These are phyloP conservation scores for Aurantiochytrium sp. DNA, from an alignment of 108 stramenopile genomes.

Conservation along the genomic window DNA sequence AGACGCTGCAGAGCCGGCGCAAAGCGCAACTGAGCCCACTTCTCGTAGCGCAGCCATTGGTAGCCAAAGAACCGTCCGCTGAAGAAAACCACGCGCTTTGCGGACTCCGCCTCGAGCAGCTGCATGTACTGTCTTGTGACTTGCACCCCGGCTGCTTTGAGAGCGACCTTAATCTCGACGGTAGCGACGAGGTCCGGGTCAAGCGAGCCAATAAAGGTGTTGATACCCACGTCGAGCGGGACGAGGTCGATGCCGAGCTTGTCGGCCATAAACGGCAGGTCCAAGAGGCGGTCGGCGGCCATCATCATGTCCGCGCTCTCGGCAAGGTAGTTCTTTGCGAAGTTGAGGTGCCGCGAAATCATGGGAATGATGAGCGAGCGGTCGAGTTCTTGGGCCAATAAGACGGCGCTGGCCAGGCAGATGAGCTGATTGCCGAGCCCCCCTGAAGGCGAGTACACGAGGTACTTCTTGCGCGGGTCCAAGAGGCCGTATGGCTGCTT, in stretches of 20 bases:
- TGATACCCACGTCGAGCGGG: background rate
- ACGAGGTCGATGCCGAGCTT: background rate
- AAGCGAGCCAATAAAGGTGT: background rate
- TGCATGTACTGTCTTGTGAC: too few species aligned
- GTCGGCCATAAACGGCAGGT: background rate
- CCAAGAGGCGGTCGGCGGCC: background rate
- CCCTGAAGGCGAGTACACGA: background rate
- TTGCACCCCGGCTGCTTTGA: too few species aligned
- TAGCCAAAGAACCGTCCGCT: background rate
- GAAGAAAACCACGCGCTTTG: background rate
- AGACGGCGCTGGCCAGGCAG: background rate
- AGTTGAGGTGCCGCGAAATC: background rate
- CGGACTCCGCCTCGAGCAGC: background rate
- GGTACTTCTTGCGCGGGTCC: background rate
- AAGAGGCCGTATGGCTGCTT: background rate
- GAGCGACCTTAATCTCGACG: background rate
- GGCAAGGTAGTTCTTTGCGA: background rate
- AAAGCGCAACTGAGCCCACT: background rate
- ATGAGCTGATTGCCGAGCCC: background rate
- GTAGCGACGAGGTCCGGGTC: background rate
- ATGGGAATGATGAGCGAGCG: background rate
- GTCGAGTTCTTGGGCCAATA: background rate
- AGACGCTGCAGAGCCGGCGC: background rate
- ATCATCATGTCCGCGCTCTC: background rate
- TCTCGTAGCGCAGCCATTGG: background rate